Conservation (phyloP, 768 basidiomycete species). For the Termitomyces sp. region DNA sequence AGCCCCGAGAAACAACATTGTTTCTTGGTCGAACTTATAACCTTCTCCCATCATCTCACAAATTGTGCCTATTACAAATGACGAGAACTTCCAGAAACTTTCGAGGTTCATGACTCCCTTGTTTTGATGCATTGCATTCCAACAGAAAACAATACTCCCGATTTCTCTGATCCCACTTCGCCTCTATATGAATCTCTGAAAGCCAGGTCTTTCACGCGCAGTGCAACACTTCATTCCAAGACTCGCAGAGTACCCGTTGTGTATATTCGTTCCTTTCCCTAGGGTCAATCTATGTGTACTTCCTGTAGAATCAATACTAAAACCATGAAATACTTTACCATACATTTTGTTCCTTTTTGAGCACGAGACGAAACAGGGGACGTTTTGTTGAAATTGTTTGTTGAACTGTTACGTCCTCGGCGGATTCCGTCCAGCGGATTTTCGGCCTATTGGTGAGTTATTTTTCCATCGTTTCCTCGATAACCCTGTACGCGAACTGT, state of each 20-base stretch:
- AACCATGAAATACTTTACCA: background rate
- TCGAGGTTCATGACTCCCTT: background rate
- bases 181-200: background rate
- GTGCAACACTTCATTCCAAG: background rate
- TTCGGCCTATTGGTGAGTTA: no score
- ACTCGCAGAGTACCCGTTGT: no score
- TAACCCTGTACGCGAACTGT: background rate
- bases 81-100: background rate
- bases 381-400: no score
- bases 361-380: no score
- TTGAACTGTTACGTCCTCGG: no score
- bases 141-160: background rate
- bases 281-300: background rate
- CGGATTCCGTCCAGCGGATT: no score
- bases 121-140: background rate
- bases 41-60: no score
- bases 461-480: no score
- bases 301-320: background rate
- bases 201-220: background rate
- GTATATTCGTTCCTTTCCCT: background rate
- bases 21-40: conserved; percentile 73
- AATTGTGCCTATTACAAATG: background rate
- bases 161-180: background rate
- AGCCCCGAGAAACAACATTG: conserved; percentile 40
- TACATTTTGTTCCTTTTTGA: no score